These are phyloP conservation scores for Besnoitia besnoiti DNA, from an alignment of 169 alveolate genomes.

Conservation along the genomic window DNA sequence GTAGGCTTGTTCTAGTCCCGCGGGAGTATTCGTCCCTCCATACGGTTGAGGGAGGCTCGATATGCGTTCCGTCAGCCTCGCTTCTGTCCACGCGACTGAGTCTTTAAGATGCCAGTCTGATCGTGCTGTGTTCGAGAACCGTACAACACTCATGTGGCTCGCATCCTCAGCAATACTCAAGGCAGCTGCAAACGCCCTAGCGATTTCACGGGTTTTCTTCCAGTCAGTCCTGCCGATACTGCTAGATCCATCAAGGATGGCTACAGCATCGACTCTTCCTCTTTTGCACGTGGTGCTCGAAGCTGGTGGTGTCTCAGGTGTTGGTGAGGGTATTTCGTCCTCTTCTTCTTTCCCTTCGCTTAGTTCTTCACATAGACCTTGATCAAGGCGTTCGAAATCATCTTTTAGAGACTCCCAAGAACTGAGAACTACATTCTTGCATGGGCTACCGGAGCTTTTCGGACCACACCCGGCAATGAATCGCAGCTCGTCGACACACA, in stretches of 20 bases:
- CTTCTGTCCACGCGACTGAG: constrained; percentile 5
- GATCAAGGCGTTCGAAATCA: neutral
- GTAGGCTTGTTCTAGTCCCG: constrained; percentile 5
- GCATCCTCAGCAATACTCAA: constrained; percentile 8
- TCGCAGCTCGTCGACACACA: constrained; percentile 14
- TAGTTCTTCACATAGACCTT: constrained; percentile 1
- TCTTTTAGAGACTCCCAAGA: neutral
- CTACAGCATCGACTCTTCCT: constrained; percentile 11
- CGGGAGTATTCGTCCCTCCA: constrained; percentile 11
- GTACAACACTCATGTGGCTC: constrained; percentile 33
- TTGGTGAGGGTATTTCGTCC: neutral
- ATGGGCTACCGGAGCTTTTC: neutral
- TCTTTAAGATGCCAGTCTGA: neutral
- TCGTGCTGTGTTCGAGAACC: neutral
- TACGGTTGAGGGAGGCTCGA: neutral
- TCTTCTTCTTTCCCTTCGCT: neutral
- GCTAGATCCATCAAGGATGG: constrained; percentile 21
- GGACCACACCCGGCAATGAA: constrained; percentile 23
- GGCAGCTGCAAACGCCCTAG: neutral
- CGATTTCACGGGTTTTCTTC: constrained; percentile 2
- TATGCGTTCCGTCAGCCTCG: neutral
- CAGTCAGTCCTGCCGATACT: constrained; percentile 10
- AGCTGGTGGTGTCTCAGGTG: neutral
- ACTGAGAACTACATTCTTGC: neutral
- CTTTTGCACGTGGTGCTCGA: neutral